Base-by-base conservation (phyloP, 495 filamentous ascomycete species). In the Penicillium robsamsonii region DNA sequence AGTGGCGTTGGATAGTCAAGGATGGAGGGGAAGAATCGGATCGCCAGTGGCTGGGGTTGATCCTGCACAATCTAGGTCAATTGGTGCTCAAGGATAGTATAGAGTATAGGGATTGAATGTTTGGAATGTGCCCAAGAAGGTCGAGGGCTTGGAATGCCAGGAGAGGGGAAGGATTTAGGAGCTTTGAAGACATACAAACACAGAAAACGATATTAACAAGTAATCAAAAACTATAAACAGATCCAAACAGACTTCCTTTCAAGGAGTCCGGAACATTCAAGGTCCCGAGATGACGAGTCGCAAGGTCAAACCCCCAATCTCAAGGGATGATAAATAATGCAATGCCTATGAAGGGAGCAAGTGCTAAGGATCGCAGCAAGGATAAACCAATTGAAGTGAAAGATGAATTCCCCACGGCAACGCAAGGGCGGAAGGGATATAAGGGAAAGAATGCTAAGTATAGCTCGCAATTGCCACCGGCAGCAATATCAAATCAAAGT, bases 291-390 rank as follows among this genome's bases (percentile, higher is more conserved):
- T 42, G 49, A 53, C 58, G 48, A 62, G 60, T 68, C 63, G 63
- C 55, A 61, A n/a, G 18, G 42, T 33, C 40, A 33, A 53, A 27
- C 4, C 22, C 12, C 41, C 51, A 45, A 38, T 45, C 37, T 30
- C 41, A 54, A 50, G 52, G 52, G 52, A 55, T 55, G 43, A 57
- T 24, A 6, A 15, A 50, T 61, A 40, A 22, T 17, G 29, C 30
- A 50, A 31, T 42, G 46, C 45, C 53, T 52, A 46, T 56, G 56
- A 61, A 63, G 55, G 43, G 46, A 60, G 25, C 50, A 53, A 62
- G 50, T 51, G 42, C 51, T 37, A 53, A 65, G 57, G 57, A 58
- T 68, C 56, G 63, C 59, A 67, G 72, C 70, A 75, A 75, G 72
- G 72, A 72, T 44, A 53, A 62, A 53, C n/a, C 18, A 48, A 55